Percentiles rank a stretch among this genome's conserved stretches.
phyloP scores from a whole-genome alignment of 2,329 filamentous ascomycete genomes.

The Fonsecaea monophora region DNA sequence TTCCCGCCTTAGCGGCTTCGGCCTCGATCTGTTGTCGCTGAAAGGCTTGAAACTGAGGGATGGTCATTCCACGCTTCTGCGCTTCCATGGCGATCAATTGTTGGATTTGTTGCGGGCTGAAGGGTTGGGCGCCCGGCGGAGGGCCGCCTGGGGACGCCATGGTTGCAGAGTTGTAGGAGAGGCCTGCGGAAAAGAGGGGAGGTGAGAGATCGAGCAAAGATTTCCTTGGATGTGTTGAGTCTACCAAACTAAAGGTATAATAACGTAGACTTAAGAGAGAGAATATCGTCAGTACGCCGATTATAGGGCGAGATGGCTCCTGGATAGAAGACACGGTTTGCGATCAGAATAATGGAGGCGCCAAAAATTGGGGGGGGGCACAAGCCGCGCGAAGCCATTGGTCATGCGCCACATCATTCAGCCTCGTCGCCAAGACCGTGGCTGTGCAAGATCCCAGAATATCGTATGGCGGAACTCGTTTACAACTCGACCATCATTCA shows the following conservation, averaged over 20 bases:
- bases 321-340: slow-evolving; percentile 31
- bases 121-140: slow-evolving; percentile 27
- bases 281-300: not conserved
- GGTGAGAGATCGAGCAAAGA: not conserved
- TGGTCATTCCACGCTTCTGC: slow-evolving; percentile 80
- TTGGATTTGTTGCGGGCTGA: slow-evolving; percentile 37
- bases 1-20: slow-evolving; percentile 58
- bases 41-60: slow-evolving; percentile 74
- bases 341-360: slow-evolving; percentile 11
- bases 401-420: not conserved
- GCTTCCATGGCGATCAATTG: slow-evolving; percentile 64
- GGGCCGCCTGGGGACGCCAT: slow-evolving; percentile 44
- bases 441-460: not conserved
- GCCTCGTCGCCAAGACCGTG: slow-evolving; percentile 12
- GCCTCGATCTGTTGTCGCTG: slow-evolving; percentile 55
- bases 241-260: not conserved
- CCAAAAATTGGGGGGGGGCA: not conserved
- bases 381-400: not conserved
- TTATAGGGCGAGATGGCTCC: not conserved
- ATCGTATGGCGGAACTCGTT: not conserved
- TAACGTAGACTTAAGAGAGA: not conserved
- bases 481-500: not conserved
- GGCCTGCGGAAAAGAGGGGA: not conserved
- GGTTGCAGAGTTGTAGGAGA: slow-evolving; percentile 19
- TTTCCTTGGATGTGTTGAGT: not conserved